Percentiles rank a stretch among this genome's conserved stretches.
Evolutionary conservation across 352 stramenopile genomes (phyloP).

Genomic region (Phytophthora idaei): DNA sequence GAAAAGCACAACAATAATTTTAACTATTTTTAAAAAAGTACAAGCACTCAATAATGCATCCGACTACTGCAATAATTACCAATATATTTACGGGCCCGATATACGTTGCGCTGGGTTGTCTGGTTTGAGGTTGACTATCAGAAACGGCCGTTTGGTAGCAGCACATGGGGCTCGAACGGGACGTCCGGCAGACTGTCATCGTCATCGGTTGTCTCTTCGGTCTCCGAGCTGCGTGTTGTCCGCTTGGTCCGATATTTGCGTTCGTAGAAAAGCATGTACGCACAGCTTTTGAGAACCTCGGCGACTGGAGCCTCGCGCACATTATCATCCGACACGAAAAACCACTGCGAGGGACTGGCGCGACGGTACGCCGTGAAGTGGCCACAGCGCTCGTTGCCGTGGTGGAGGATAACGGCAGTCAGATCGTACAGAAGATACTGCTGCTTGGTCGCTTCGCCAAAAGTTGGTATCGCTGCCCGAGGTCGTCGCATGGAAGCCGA

Average conservation of each 20-base stretch:
- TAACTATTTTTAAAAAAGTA: too few relatives aligned
- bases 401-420: constrained; percentile 82
- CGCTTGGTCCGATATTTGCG: constrained; percentile 61
- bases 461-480: constrained; percentile 5
- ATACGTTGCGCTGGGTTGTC: neutral
- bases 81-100: constrained; percentile 38
- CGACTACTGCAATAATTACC: constrained; percentile 32
- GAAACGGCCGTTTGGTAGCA: constrained; percentile 32
- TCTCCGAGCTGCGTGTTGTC: constrained; percentile 40
- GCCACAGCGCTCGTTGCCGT: constrained; percentile 84
- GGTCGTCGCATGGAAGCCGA: constrained; percentile 12
- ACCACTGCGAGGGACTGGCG: constrained; percentile 64
- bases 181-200: constrained; percentile 58
- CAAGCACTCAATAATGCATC: too few relatives aligned
- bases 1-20: too few relatives aligned
- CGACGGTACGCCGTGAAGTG: constrained; percentile 89
- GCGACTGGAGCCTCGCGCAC: constrained; percentile 60
- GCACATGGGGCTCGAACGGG: constrained; percentile 50
- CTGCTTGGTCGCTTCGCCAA: constrained; percentile 29
- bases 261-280: constrained; percentile 93
- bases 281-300: constrained; percentile 78
- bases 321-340: constrained; percentile 85
- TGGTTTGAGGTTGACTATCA: constrained; percentile 18
- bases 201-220: constrained; percentile 40
- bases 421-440: constrained; percentile 73